A percentile compares a stretch with the other conserved stretches of the same genome.
phyloP scores from a whole-genome alignment of 306 rosid genomes.

The Trifolium subterraneum region DNA sequence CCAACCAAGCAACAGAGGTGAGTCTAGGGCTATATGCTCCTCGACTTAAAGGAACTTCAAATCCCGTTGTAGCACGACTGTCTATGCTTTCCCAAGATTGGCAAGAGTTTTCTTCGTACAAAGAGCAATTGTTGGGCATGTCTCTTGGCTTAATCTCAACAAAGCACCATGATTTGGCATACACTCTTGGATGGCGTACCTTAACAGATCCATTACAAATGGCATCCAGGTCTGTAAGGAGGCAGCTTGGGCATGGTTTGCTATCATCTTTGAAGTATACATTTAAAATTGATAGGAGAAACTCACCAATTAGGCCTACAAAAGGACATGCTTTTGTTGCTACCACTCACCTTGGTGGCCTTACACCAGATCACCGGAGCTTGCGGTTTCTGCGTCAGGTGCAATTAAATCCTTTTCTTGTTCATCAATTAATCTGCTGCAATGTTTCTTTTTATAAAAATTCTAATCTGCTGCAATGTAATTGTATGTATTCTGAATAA shows the following conservation, averaged over 20 bases:
- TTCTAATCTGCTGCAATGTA: conserved; percentile 28
- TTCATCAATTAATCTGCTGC: conserved; percentile 29
- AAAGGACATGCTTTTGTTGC: conserved; percentile 90
- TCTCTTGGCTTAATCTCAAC: conserved; percentile 82
- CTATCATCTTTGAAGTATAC: conserved; percentile 88
- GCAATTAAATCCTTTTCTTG: conserved; percentile 29
- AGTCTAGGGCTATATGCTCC: conserved; percentile 86
- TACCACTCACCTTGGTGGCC: conserved; percentile 89
- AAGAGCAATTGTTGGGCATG: conserved; percentile 80
- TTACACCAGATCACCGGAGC: conserved; percentile 84
- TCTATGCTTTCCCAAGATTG: conserved; percentile 93
- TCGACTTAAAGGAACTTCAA: conserved; percentile 59
- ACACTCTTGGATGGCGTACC: conserved; percentile 94
- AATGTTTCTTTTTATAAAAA: not conserved
- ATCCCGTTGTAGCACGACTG: conserved; percentile 73
- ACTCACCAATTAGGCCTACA: conserved; percentile 81
- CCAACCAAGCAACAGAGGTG: conserved; percentile 79
- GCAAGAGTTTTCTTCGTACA: conserved; percentile 89
- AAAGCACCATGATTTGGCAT: conserved; percentile 76
- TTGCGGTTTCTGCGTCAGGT: conserved; percentile 92
- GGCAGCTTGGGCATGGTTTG: conserved; percentile 96
- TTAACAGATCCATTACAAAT: conserved; percentile 86
- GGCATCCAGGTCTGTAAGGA: conserved; percentile 89
- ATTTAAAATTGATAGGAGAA: conserved; percentile 79
- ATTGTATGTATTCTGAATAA: conserved; percentile 33